Conservation (phyloP, 257 asterid genomes). For the Eucommia ulmoides region DNA sequence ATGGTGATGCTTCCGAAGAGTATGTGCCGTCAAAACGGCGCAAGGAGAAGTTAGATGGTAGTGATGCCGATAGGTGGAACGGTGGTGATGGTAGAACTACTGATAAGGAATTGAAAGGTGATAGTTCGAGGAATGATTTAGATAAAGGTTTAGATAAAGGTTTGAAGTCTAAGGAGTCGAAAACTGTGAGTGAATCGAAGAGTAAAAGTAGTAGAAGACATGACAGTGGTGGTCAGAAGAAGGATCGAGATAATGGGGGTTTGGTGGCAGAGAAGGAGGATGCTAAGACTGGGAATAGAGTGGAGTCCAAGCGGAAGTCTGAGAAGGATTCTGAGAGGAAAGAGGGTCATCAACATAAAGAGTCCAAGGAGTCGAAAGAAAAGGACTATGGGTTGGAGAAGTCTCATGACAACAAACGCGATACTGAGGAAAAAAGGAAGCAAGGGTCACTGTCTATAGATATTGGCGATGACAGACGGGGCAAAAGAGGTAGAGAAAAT, state of each 20-base stretch:
- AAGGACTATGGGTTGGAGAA: constrained; percentile 59
- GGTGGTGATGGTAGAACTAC: constrained; percentile 46
- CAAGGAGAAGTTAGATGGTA: constrained; percentile 47
- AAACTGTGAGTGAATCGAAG: constrained; percentile 44
- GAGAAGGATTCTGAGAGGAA: constrained; percentile 68
- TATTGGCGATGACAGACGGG: constrained; percentile 47
- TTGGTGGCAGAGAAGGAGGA: constrained; percentile 53
- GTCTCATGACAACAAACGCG: constrained; percentile 46
- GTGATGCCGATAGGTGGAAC: constrained; percentile 57
- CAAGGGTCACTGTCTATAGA: constrained; percentile 38
- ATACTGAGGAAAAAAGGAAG: constrained; percentile 40
- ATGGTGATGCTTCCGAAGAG: constrained; percentile 64
- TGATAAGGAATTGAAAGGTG: constrained; percentile 42
- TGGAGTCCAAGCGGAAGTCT: constrained; percentile 68
- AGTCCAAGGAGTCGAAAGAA: constrained; percentile 28
- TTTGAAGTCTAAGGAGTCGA: constrained; percentile 44
- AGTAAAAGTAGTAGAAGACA: constrained; percentile 49
- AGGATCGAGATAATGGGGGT: constrained; percentile 37
- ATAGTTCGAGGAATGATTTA: constrained; percentile 31
- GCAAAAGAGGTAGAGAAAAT: constrained; percentile 58
- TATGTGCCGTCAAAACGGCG: constrained; percentile 64
- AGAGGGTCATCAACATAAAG: constrained; percentile 39
- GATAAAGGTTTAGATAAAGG: constrained; percentile 30
- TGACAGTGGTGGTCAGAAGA: constrained; percentile 60
- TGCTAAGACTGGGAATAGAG: constrained; percentile 34